Percentiles rank a stretch among this genome's conserved stretches.
phyloP scores from a whole-genome alignment of 2,329 filamentous ascomycete genomes.

The Aspergillus sp. region DNA sequence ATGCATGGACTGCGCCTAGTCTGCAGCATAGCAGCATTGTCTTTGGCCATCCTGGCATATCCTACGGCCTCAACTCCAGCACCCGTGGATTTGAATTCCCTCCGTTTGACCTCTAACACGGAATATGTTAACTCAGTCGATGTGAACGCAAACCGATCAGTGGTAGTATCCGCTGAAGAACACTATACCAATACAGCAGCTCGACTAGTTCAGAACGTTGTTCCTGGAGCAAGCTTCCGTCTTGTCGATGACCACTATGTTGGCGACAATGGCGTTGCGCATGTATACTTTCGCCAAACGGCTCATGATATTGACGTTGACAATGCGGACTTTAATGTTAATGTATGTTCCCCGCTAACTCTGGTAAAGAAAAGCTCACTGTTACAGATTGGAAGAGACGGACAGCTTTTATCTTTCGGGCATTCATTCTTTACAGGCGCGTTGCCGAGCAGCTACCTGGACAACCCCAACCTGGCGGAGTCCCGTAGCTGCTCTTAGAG shows the following conservation, averaged over 20 bases:
- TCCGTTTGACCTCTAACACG: neutral
- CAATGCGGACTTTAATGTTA: constrained; percentile 23
- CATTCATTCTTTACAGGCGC: constrained; percentile 18
- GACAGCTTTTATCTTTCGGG: constrained; percentile 20
- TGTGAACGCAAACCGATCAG: neutral
- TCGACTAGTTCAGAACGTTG: constrained; percentile 7
- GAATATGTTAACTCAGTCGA: neutral
- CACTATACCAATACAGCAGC: constrained; percentile 13
- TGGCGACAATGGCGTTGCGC: constrained; percentile 19
- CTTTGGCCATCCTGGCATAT: neutral
- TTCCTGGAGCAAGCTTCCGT: constrained; percentile 13
- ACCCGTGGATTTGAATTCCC: neutral
- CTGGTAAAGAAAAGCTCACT: neutral
- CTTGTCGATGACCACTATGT: constrained; percentile 19
- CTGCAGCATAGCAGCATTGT: neutral
- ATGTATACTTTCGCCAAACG: constrained; percentile 20
- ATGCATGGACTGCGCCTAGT: neutral
- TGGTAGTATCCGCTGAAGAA: neutral
- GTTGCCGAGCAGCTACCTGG: constrained; percentile 7
- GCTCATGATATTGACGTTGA: constrained; percentile 19
- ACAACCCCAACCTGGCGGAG: neutral
- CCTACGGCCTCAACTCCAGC: neutral
- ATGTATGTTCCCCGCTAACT: constrained; percentile 7
- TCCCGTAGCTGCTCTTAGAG: constrained; percentile 12
- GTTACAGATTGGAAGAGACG: constrained; percentile 16